Percentiles rank a stretch among this genome's conserved stretches.
phyloP scores from a whole-genome alignment of 2,329 filamentous ascomycete genomes.

The Monosporascus sp. region DNA sequence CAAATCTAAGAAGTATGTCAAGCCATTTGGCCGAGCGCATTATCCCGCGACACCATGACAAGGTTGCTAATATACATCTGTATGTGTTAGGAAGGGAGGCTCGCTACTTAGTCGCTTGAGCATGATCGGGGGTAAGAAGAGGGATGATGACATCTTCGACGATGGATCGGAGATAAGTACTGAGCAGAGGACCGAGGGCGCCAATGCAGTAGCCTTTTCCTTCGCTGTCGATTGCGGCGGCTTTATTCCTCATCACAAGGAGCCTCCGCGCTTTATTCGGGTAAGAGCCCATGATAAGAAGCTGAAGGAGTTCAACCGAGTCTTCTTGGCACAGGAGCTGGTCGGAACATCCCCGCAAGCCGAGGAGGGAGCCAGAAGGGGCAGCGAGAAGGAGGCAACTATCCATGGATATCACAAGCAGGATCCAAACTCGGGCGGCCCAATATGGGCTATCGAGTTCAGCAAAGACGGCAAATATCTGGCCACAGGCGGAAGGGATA shows the following conservation, averaged over 20 bases:
- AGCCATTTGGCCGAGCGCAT: neutral
- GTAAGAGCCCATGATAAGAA: conserved; percentile 79
- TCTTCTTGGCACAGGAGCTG: conserved; percentile 93
- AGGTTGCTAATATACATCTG: neutral
- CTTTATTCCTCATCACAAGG: conserved; percentile 81
- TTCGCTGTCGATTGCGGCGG: conserved; percentile 66
- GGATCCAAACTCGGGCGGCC: conserved; percentile 48
- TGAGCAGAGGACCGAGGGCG: conserved; percentile 67
- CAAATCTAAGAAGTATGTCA: conserved; percentile 63
- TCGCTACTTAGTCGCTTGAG: conserved; percentile 82
- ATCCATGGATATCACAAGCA: conserved; percentile 28
- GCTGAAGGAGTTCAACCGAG: conserved; percentile 71
- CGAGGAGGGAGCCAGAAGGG: conserved; percentile 18
- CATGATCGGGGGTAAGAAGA: conserved; percentile 77
- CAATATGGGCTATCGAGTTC: conserved; percentile 90
- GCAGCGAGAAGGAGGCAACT: conserved; percentile 19
- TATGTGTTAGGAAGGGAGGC: conserved; percentile 63
- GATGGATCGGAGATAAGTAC: conserved; percentile 63
- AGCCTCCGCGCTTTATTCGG: conserved; percentile 86
- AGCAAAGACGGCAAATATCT: conserved; percentile 88
- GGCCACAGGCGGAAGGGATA: conserved; percentile 87
- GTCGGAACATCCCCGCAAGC: conserved; percentile 46
- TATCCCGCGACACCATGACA: neutral
- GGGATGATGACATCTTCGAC: conserved; percentile 50
- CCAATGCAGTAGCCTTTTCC: conserved; percentile 77